phyloP scores from a whole-genome alignment of 2,329 filamentous ascomycete genomes.

The Cladophialophora immunda region DNA sequence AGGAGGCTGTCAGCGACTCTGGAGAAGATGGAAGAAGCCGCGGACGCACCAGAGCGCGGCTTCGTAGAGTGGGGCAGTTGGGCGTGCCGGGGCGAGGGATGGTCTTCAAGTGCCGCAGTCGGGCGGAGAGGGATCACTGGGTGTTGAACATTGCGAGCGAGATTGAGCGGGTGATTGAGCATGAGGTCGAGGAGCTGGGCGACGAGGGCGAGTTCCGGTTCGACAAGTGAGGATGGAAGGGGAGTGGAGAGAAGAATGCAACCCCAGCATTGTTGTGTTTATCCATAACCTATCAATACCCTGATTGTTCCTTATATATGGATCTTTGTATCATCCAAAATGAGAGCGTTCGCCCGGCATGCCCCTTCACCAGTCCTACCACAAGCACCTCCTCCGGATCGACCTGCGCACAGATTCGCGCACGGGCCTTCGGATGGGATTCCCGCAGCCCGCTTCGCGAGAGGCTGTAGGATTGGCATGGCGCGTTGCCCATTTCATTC shows the following conservation, averaged over 20 bases:
- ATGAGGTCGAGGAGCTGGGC: slow-evolving; percentile 29
- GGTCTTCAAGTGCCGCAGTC: slow-evolving; percentile 71
- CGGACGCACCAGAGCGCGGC: slow-evolving; percentile 40
- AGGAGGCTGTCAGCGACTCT: slow-evolving; percentile 42
- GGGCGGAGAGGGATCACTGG: slow-evolving; percentile 73
- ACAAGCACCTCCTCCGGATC: too few relatives aligned
- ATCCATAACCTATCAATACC: too few relatives aligned
- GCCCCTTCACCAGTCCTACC: too few relatives aligned
- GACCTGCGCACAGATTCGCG: too few relatives aligned
- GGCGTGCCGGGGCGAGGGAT: slow-evolving; percentile 69
- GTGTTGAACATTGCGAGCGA: slow-evolving; percentile 71
- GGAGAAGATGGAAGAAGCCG: background rate
- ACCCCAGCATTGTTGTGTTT: too few relatives aligned
- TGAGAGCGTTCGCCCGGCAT: too few relatives aligned
- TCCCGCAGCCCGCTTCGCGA: too few relatives aligned
- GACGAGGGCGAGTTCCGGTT: slow-evolving; percentile 34
- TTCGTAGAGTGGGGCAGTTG: slow-evolving; percentile 68
- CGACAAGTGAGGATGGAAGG: slow-evolving; percentile 22
- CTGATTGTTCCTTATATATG: too few relatives aligned
- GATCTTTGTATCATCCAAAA: too few relatives aligned
- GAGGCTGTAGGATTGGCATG: too few relatives aligned
- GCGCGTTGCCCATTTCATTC: too few relatives aligned
- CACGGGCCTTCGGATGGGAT: too few relatives aligned
- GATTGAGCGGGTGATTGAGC: slow-evolving; percentile 60
- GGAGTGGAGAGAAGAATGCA: background rate